These are phyloP conservation scores for Mallotus japonicus DNA, from an alignment of 441 rosid species.

Conservation along the genomic window DNA sequence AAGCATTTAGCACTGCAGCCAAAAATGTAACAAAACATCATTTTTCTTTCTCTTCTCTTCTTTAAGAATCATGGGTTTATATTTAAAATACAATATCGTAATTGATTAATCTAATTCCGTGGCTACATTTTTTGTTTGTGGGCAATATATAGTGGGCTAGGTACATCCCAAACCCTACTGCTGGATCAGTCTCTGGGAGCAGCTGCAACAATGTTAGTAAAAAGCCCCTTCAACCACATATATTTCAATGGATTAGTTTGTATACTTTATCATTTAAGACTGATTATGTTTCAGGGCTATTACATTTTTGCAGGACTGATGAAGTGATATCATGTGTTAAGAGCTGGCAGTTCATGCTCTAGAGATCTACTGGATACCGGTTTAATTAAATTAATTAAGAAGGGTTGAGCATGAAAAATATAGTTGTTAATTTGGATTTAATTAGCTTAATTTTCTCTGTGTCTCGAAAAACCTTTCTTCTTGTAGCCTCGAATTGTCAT, in stretches of 20 bases:
- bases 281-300: conserved; percentile 29
- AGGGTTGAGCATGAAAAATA: too few species aligned
- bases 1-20: conserved; percentile 96
- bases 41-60: not conserved
- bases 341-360: too few species aligned
- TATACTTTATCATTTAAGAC: not conserved
- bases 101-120: not conserved
- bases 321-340: conserved; percentile 25
- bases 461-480: too few species aligned
- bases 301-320: conserved; percentile 36
- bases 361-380: too few species aligned
- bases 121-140: not conserved
- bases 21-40: conserved; percentile 57
- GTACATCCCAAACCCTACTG: conserved; percentile 80
- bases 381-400: too few species aligned
- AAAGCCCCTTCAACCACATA: not conserved
- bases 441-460: too few species aligned
- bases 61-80: not conserved
- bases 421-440: too few species aligned
- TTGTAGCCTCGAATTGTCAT: too few species aligned
- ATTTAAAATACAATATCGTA: not conserved
- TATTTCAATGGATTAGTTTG: too few species aligned
- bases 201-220: conserved; percentile 10
- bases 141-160: conserved; percentile 73
- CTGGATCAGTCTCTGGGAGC: conserved; percentile 56